phyloP scores from a whole-genome alignment of 2,329 filamentous ascomycete genomes.

The Biscogniauxia sp. region DNA sequence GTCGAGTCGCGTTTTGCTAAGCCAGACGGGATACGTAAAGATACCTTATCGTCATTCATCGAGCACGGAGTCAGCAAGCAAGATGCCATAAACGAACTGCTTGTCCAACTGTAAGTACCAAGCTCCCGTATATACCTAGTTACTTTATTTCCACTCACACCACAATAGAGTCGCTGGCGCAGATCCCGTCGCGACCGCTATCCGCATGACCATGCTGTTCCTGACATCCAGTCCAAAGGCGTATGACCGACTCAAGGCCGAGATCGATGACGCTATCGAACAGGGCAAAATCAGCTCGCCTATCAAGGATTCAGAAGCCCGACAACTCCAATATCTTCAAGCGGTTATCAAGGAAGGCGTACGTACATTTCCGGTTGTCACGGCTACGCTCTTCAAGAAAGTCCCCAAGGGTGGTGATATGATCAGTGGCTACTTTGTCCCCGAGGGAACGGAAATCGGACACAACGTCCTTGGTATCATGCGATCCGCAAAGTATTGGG shows the following conservation, averaged over 20 bases:
- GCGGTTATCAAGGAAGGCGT: constrained; percentile 36
- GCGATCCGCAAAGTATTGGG: background rate
- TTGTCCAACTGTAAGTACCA: constrained; percentile 17
- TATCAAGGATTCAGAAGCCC: constrained; percentile 25
- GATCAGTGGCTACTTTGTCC: constrained; percentile 5
- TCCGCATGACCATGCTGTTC: constrained; percentile 47
- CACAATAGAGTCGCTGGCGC: constrained; percentile 40
- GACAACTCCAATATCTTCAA: constrained; percentile 16
- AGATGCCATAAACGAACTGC: constrained; percentile 18
- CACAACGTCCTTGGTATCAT: background rate
- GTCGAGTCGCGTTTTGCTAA: constrained; percentile 9
- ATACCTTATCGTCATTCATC: constrained; percentile 14
- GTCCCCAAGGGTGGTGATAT: constrained; percentile 27
- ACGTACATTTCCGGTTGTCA: constrained; percentile 31
- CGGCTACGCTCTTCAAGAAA: constrained; percentile 23
- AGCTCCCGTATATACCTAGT: background rate
- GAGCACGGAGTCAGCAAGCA: constrained; percentile 16
- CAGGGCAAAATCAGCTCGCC: constrained; percentile 35
- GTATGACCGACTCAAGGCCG: constrained; percentile 16
- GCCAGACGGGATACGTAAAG: constrained; percentile 1
- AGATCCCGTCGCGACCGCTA: constrained; percentile 48
- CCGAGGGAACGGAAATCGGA: background rate
- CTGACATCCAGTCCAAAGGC: constrained; percentile 40
- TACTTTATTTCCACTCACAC: background rate
- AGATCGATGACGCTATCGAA: constrained; percentile 39